Evolutionary conservation across 1,284 basidiomycete genomes (phyloP), one percentile per base, ranked within the genome.

Genomic region (Stygiomarasmius scandens): DNA sequence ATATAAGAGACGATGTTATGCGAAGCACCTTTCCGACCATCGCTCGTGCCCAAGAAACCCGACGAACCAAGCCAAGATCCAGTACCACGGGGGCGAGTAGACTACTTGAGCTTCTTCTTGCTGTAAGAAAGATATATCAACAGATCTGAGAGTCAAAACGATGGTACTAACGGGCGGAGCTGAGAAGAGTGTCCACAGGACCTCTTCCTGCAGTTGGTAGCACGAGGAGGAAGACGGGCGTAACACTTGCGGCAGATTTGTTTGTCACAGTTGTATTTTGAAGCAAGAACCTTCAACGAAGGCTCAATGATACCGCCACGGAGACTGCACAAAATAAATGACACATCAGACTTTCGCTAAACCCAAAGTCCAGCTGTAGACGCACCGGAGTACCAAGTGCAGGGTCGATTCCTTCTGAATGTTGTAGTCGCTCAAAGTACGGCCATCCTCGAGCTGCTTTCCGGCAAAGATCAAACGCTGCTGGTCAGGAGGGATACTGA

Each of bases 191-290:
- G 95, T 41, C 95, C 95, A 71, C 93, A 96, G 66, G 84, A 82
- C 64, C 90, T 82, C 83, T 97, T 96, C 74, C 95, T 86, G 89
- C 96, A 99, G 88, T 98, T 98, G 82, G 95, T 98, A 48, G 96
- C 96, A 79, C 96, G 95, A 58, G 95, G 96, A 67, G 96, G 96
- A 67, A 98, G 95, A 73, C 97, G 96, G 55, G 96, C 96, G 79
- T 99, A 99, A 85, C 97, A 98, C 80, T 98, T 98, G 78, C 96
- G 95, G 88, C 96, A 99, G 72, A 98, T 97, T 74, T 95, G 92
- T 84, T 96, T 95, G 78, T 95, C 93, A 76, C 93, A 95, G 79
- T 98, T 98, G 86, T 96, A 96, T 79, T 96, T 97, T 73, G 88
- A 84, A 61, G 96, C 96, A 63, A 98, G 87, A 55, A 95, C 94